Base-by-base conservation (phyloP, 31 red algal species). In the Porphyra umbilicalis region DNA sequence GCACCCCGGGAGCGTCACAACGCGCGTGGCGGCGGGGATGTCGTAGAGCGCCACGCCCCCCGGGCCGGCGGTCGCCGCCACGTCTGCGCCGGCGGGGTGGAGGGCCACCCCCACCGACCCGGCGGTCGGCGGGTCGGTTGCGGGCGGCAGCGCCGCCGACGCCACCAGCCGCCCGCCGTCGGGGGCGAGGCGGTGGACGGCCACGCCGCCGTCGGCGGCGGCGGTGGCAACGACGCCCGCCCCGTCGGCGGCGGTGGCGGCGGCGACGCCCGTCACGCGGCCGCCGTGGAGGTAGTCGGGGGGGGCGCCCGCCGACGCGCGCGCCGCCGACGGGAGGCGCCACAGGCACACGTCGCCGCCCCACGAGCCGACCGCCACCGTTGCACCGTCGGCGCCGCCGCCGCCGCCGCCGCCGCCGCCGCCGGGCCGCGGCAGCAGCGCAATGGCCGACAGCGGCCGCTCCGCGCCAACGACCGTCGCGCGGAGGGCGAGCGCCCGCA, bases 291-390 rank as follows among this genome's bases (percentile, higher is more conserved):
- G 57, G 57, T 40, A 68, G 74, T 57, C 39, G 39, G 87, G 34
- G 29, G 81, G 81, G 18, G 91, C 91, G 13, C 34, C 32, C 10
- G 37, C 32, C 76, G 86, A 83, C 4, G 91, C 87, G 8, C 46
- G 34, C 35, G 86, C 67, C 35, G 86, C 88, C 20, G 82, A 20
- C 35, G 91, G 77, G 0, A 82, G 35, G 75, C 77, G 81, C 89
- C 94, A 92, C 32, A 96, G 77, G 8, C 37, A 39, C 18, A 96
- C 79, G 25, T 76, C 33, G n/a, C 94, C 94, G 36, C 87, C 83
- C 89, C 90, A 96, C 18, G 82, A 83, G 30, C 89, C 88, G 13
- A 88, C 88, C 25, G 82, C 94, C 4, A 96, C 79, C 6, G 83
- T 30, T 6, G 40, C 32, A 81, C 76, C 34, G 35, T 79, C 32